Evolutionary conservation across 495 filamentous ascomycete genomes (phyloP).

Genomic region (Lasiosphaeria miniovina): DNA sequence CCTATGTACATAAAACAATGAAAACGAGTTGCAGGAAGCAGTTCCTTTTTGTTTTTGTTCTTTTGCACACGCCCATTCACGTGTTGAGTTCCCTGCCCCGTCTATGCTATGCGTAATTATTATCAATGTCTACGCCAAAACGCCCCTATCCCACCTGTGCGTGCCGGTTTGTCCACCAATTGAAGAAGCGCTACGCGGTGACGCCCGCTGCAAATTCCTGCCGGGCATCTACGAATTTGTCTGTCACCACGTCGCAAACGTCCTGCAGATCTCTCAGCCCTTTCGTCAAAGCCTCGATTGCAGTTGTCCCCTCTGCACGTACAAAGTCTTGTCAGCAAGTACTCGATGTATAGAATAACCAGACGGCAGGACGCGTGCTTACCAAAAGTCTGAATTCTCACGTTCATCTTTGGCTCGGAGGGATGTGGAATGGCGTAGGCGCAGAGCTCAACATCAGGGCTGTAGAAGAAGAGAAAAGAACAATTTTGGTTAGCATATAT

Average conservation of each 20-base stretch:
- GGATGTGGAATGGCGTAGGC: slow-evolving; percentile 98
- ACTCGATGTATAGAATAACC: neutral
- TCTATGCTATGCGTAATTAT: slow-evolving; percentile 15
- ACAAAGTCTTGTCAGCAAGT: neutral
- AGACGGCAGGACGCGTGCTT: slow-evolving; percentile 26
- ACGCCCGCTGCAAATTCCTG: slow-evolving; percentile 56
- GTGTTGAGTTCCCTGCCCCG: slow-evolving; percentile 7
- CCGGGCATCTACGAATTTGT: slow-evolving; percentile 70
- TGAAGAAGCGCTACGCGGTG: neutral
- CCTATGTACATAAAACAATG: slow-evolving; percentile 34
- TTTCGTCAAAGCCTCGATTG: slow-evolving; percentile 81
- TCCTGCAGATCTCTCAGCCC: slow-evolving; percentile 84
- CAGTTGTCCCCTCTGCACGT: slow-evolving; percentile 67
- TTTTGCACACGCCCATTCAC: neutral
- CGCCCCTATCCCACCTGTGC: slow-evolving; percentile 19
- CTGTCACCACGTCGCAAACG: slow-evolving; percentile 84
- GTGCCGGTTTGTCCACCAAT: neutral
- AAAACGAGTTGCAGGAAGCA: slow-evolving; percentile 4
- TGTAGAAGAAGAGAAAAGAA: slow-evolving; percentile 29
- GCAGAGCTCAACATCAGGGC: slow-evolving; percentile 94
- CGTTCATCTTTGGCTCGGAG: slow-evolving; percentile 91
- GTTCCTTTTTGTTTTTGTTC: neutral
- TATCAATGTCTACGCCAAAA: slow-evolving; percentile 23
- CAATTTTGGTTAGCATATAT: slow-evolving; percentile 7
- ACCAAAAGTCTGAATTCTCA: slow-evolving; percentile 96